Percentiles rank a stretch among this genome's conserved stretches.
Conservation (phyloP, 129 eudicot genomes). For the Lactuca sativa region DNA sequence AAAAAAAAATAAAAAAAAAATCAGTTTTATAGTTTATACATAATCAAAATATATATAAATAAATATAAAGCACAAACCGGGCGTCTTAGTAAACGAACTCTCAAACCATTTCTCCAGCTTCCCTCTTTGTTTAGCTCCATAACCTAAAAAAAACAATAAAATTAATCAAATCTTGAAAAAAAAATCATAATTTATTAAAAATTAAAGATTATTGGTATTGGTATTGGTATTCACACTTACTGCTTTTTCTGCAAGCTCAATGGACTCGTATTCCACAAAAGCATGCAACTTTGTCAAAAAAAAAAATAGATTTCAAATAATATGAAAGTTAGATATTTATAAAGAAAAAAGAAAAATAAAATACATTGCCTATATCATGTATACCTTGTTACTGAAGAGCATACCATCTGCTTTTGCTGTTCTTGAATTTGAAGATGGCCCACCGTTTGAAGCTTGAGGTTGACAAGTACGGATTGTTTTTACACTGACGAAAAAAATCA, state of each 20-base stretch:
- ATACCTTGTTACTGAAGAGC: slow-evolving; percentile 77
- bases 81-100: slow-evolving; percentile 81
- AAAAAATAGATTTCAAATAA: slow-evolving; percentile 17
- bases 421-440: slow-evolving; percentile 64
- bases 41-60: background rate
- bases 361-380: background rate
- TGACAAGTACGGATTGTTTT: slow-evolving; percentile 95
- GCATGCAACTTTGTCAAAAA: slow-evolving; percentile 66
- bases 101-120: slow-evolving; percentile 88
- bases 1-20: background rate
- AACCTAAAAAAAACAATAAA: slow-evolving; percentile 42
- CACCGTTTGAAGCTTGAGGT: slow-evolving; percentile 75
- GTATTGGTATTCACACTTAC: slow-evolving; percentile 35
- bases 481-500: slow-evolving; percentile 51
- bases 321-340: background rate
- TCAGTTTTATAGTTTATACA: background rate
- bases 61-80: slow-evolving; percentile 45
- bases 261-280: slow-evolving; percentile 91
- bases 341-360: background rate
- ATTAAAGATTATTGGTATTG: background rate
- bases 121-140: slow-evolving; percentile 74
- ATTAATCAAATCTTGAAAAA: slow-evolving; percentile 11
- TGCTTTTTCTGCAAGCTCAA: slow-evolving; percentile 90
- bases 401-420: slow-evolving; percentile 61
- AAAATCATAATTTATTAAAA: background rate